Evolutionary conservation across 352 stramenopile species (phyloP).

Genomic region (Globisporangium solare): DNA sequence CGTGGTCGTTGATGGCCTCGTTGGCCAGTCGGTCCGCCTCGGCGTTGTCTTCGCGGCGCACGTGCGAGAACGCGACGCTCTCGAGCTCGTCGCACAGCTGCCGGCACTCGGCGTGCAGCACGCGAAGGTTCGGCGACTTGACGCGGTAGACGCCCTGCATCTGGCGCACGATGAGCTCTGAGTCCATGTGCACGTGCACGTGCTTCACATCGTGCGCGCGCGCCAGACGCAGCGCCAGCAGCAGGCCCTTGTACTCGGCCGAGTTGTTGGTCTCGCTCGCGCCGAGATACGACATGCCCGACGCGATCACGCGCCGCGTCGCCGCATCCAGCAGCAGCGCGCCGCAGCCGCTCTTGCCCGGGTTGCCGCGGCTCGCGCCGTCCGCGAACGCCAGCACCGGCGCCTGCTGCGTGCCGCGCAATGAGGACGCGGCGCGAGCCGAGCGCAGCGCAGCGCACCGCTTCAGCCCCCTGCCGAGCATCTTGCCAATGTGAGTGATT

Average conservation of each 20-base stretch:
- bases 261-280: constrained; percentile 67
- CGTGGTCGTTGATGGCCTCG: constrained; percentile 48
- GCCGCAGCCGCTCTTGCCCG: constrained; percentile 51
- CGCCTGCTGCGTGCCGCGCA: neutral
- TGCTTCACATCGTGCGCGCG: constrained; percentile 24
- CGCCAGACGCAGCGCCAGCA: constrained; percentile 56
- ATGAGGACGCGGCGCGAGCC: neutral
- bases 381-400: constrained; percentile 50
- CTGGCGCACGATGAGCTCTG: constrained; percentile 72
- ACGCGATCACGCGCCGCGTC: constrained; percentile 37
- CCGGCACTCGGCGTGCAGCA: constrained; percentile 39
- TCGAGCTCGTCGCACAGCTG: constrained; percentile 23
- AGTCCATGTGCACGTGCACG: constrained; percentile 72
- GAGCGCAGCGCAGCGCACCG: neutral
- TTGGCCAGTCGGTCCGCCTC: constrained; percentile 63
- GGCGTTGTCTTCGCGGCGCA: constrained; percentile 45
- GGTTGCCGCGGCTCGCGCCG: constrained; percentile 69
- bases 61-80: constrained; percentile 45
- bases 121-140: constrained; percentile 49
- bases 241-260: constrained; percentile 61
- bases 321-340: constrained; percentile 44
- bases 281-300: constrained; percentile 42
- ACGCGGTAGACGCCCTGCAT: constrained; percentile 73
- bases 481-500: too few species aligned
- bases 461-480: too few species aligned